A percentile compares a stretch with the other conserved stretches of the same genome.
Evolutionary conservation across 1,284 basidiomycete genomes (phyloP).

Genomic region (Tylopilus orsonianus): DNA sequence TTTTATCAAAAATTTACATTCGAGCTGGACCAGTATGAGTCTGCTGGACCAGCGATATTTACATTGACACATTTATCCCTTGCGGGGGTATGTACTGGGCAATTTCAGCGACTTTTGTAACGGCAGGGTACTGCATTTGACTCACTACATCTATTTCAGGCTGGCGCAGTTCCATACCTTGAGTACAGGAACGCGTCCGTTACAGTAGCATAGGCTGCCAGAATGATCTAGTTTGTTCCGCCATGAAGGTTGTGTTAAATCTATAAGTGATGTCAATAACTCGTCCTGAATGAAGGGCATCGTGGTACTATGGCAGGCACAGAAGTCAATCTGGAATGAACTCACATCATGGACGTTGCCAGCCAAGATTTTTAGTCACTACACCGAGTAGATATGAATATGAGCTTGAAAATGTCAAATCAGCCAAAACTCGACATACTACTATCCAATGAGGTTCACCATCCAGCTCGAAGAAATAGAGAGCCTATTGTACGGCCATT

Average conservation of each 20-base stretch:
- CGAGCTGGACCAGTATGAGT: slow-evolving; percentile 14
- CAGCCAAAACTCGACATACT: too few relatives aligned
- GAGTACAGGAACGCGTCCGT: slow-evolving; percentile 23
- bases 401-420: too few relatives aligned
- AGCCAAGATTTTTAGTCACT: too few relatives aligned
- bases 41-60: slow-evolving; percentile 18
- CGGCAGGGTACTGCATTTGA: background rate
- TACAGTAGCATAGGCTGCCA: slow-evolving; percentile 8
- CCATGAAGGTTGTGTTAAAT: background rate
- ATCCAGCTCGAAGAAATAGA: background rate
- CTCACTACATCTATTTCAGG: slow-evolving; percentile 4
- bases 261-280: background rate
- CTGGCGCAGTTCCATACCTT: slow-evolving; percentile 16
- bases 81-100: slow-evolving; percentile 9
- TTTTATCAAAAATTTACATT: slow-evolving; percentile 27
- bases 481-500: background rate
- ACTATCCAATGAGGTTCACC: background rate
- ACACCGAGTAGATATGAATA: too few relatives aligned
- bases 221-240: background rate
- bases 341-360: background rate
- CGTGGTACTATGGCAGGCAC: background rate
- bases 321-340: background rate
- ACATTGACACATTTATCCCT: slow-evolving; percentile 21
- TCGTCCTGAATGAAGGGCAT: background rate
- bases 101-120: background rate